Percentiles rank a stretch among this genome's conserved stretches.
phyloP scores from a whole-genome alignment of 1,139 yeast genomes.

The Schizosaccharomyces versatilis region DNA sequence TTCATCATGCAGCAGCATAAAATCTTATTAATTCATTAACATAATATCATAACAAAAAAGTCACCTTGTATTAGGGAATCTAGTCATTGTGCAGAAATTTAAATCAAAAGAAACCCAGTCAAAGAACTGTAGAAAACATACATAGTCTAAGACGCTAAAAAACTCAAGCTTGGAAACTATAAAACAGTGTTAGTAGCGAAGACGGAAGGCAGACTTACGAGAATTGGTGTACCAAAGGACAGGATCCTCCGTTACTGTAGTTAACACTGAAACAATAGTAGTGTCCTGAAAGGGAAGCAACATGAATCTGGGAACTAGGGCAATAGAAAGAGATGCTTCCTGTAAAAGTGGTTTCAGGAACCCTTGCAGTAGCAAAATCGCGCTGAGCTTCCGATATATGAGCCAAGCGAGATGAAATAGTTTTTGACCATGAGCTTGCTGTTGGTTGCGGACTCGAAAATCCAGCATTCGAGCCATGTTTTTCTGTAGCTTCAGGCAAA shows the following conservation, averaged over 20 bases:
- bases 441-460: not conserved
- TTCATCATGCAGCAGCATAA: too few species aligned
- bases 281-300: not conserved
- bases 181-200: not conserved
- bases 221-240: not conserved
- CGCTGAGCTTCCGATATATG: not conserved
- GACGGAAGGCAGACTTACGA: not conserved
- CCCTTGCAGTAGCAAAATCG: not conserved
- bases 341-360: not conserved
- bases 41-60: too few species aligned
- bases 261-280: not conserved
- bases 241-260: not conserved
- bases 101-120: too few species aligned
- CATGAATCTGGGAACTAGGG: not conserved
- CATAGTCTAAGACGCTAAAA: not conserved
- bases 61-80: too few species aligned
- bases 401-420: not conserved
- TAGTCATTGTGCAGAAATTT: too few species aligned
- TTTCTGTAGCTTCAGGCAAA: too few species aligned
- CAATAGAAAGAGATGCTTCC: not conserved
- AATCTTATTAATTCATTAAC: too few species aligned
- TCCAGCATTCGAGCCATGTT: too few species aligned
- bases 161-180: not conserved
- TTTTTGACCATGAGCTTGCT: not conserved
- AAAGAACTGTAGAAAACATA: too few species aligned